These are phyloP conservation scores for Nelumbo lutea DNA, from an alignment of 164 flowering plant genomes.

Conservation along the genomic window DNA sequence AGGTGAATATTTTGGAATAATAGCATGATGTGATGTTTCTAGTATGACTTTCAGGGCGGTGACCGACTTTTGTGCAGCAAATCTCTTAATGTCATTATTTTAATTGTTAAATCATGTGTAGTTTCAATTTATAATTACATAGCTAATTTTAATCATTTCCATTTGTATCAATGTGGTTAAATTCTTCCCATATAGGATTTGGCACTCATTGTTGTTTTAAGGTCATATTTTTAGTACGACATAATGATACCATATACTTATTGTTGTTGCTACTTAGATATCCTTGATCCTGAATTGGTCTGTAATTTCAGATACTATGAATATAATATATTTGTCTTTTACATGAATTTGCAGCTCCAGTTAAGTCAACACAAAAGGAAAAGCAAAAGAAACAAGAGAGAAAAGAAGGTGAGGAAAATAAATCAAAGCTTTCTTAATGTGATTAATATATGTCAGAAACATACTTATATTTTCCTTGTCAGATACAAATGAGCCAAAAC, in stretches of 20 bases:
- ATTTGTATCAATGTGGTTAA: background rate
- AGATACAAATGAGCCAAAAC: conserved; percentile 45
- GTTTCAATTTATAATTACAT: background rate
- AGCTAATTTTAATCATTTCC: background rate
- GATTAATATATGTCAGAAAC: background rate
- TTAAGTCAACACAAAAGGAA: conserved; percentile 34
- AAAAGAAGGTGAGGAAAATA: conserved; percentile 28
- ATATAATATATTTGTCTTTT: conserved; percentile 1
- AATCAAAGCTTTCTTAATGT: conserved; percentile 5
- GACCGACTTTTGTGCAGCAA: background rate
- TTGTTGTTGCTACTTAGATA: background rate
- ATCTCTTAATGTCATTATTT: background rate
- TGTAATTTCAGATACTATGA: background rate
- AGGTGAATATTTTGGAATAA: no score
- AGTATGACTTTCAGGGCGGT: background rate
- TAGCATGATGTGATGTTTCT: no score
- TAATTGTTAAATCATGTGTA: background rate
- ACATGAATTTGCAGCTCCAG: conserved; percentile 26
- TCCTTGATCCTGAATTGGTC: background rate
- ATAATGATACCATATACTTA: background rate
- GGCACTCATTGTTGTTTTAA: background rate
- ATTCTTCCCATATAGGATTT: background rate
- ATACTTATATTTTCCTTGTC: conserved; percentile 11
- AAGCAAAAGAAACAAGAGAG: conserved; percentile 46
- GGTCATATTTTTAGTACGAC: no score